Conservation (phyloP, 176 grass and related monocot genomes). For the Urochloa ruziziensis region DNA sequence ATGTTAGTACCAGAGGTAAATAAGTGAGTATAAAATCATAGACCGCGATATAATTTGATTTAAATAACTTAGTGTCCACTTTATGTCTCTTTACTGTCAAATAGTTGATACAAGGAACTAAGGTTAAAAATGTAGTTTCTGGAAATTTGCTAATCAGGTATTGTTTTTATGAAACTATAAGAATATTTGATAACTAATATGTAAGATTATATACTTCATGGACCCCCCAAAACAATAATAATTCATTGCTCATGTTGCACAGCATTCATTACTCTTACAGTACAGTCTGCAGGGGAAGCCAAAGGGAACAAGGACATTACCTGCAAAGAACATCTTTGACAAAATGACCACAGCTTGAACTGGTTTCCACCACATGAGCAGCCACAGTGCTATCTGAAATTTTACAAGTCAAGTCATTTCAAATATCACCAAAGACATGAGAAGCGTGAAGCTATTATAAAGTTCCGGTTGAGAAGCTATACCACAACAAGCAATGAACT, state of each 20-base stretch:
- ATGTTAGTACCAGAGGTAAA: conserved; percentile 3
- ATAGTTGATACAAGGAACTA: not conserved
- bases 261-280: not conserved
- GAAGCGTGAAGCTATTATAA: not conserved
- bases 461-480: not conserved
- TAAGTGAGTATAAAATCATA: not conserved
- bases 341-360: conserved; percentile 40
- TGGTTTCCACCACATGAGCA: conserved; percentile 72
- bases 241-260: not conserved
- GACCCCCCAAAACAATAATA: not conserved
- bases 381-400: conserved; percentile 58
- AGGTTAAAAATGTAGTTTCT: not conserved
- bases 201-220: not conserved
- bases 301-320: conserved; percentile 29
- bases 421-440: not conserved
- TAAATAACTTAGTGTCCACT: not conserved
- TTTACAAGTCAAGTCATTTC: conserved; percentile 14
- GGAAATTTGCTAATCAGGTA: not conserved
- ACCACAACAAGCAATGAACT: not conserved
- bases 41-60: not conserved
- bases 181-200: not conserved
- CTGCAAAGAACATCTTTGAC: conserved; percentile 78
- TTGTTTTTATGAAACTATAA: not conserved
- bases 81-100: not conserved
- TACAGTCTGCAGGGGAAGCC: not conserved